These are phyloP conservation scores for Tuber borchii DNA, from an alignment of 495 filamentous ascomycete genomes.

Conservation along the genomic window DNA sequence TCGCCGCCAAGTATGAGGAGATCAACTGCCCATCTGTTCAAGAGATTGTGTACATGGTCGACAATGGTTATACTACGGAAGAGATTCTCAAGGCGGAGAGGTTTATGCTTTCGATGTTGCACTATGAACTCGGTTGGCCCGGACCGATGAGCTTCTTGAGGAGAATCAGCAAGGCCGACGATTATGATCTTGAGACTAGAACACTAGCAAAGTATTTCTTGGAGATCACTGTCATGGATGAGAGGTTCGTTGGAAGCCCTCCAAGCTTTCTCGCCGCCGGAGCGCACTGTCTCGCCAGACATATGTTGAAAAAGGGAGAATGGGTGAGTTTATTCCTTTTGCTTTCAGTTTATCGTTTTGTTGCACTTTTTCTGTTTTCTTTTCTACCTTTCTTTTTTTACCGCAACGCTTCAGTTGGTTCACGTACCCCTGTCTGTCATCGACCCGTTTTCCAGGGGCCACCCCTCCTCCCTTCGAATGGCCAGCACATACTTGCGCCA, in stretches of 20 bases:
- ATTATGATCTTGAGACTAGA: conserved; percentile 91
- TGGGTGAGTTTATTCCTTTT: conserved; percentile 63
- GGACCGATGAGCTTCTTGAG: conserved; percentile 97
- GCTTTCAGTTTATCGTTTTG: not conserved
- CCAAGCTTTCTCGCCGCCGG: conserved; percentile 87
- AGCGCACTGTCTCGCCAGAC: conserved; percentile 84
- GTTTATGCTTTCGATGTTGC: conserved; percentile 93
- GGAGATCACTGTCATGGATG: conserved; percentile 95
- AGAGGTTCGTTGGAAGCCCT: conserved; percentile 84
- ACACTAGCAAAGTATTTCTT: conserved; percentile 98
- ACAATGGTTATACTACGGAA: conserved; percentile 76
- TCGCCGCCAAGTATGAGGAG: conserved; percentile 97
- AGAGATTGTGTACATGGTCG: conserved; percentile 98
- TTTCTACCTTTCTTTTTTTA: not conserved
- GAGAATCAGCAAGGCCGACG: conserved; percentile 95
- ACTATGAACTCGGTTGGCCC: conserved; percentile 92
- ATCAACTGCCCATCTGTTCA: conserved; percentile 90
- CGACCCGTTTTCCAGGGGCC: not conserved
- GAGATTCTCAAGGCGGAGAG: conserved; percentile 96
- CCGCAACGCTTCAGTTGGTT: not conserved
- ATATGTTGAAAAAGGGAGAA: conserved; percentile 78
- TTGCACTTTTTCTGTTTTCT: not conserved
- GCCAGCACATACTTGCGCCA: not conserved
- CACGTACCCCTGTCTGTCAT: not conserved
- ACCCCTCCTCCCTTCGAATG: not conserved